phyloP scores from a whole-genome alignment of 768 basidiomycete species.

The Amanita muscaria region DNA sequence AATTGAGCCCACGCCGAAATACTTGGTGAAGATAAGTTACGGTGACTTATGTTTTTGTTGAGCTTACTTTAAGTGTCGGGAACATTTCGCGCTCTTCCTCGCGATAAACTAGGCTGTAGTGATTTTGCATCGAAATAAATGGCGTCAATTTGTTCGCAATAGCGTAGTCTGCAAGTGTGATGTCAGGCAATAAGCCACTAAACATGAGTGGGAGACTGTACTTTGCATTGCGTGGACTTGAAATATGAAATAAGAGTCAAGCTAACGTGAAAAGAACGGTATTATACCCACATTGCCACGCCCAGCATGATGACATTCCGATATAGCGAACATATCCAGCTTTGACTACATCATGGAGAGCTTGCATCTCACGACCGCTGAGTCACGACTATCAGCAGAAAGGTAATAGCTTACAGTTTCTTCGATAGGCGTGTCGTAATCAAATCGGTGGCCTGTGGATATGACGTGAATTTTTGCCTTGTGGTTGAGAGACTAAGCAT shows the following conservation, averaged over 20 bases:
- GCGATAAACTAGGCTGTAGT: conserved; percentile 48
- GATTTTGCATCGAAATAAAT: conserved; percentile 65
- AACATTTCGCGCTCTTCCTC: conserved; percentile 14
- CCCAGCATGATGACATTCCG: conserved; percentile 24
- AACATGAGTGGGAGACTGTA: too few relatives aligned
- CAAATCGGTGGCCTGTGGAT: conserved; percentile 27
- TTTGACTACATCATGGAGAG: conserved; percentile 39
- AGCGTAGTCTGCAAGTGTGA: conserved; percentile 38
- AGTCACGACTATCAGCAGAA: neutral
- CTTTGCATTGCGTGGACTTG: too few relatives aligned
- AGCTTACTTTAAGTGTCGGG: too few relatives aligned
- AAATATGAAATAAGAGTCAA: too few relatives aligned
- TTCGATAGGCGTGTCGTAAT: conserved; percentile 31
- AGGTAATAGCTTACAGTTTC: conserved; percentile 17
- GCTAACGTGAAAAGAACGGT: conserved; percentile 12
- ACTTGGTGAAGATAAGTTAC: conserved; percentile 17
- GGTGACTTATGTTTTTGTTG: conserved; percentile 14
- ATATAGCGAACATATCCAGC: conserved; percentile 36
- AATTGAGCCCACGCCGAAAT: conserved; percentile 45
- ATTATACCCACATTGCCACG: conserved; percentile 17
- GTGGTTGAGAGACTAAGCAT: conserved; percentile 9
- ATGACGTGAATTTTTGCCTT: too few relatives aligned
- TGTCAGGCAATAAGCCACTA: too few relatives aligned
- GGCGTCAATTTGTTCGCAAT: conserved; percentile 45
- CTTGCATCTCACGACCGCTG: conserved; percentile 28